phyloP scores from a whole-genome alignment of 2,329 filamentous ascomycete genomes.

The Fusarium duplospermum region DNA sequence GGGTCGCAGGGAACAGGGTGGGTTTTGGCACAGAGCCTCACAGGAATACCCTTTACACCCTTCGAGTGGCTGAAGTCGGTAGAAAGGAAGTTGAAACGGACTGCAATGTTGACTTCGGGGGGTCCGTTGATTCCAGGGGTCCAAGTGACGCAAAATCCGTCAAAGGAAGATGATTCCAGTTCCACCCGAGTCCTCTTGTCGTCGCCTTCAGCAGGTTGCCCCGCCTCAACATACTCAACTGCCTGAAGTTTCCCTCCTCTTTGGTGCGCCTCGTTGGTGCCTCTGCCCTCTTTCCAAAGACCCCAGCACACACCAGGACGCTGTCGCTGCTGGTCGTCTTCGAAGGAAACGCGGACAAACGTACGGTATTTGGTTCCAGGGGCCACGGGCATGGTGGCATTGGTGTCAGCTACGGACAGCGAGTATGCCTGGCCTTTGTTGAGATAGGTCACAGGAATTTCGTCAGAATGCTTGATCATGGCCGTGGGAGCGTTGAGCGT shows the following conservation, averaged over 20 bases:
- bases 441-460: conserved; percentile 96
- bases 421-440: conserved; percentile 98
- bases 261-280: conserved; percentile 95
- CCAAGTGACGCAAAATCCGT: conserved; percentile 94
- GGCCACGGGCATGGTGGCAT: conserved; percentile 66
- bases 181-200: conserved; percentile 76
- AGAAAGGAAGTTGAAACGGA: conserved; percentile 97
- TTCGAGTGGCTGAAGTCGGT: conserved; percentile 99
- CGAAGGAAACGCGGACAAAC: conserved; percentile 94
- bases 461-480: conserved; percentile 90
- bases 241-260: conserved; percentile 92
- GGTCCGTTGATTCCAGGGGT: conserved; percentile 75
- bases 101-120: conserved; percentile 85
- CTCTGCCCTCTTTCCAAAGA: conserved; percentile 94
- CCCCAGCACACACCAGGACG: conserved; percentile 87
- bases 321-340: conserved; percentile 91
- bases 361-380: conserved; percentile 83
- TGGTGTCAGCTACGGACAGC: conserved; percentile 83
- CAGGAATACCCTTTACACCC: conserved; percentile 96
- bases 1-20: conserved; percentile 69
- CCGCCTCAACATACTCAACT: conserved; percentile 87
- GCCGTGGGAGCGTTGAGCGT: conserved; percentile 94
- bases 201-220: conserved; percentile 69
- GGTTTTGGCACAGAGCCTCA: conserved; percentile 92
- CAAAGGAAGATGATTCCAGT: conserved; percentile 83